These are phyloP conservation scores for Ascochyta lentis DNA, from an alignment of 2,329 filamentous ascomycete genomes.

Conservation along the genomic window DNA sequence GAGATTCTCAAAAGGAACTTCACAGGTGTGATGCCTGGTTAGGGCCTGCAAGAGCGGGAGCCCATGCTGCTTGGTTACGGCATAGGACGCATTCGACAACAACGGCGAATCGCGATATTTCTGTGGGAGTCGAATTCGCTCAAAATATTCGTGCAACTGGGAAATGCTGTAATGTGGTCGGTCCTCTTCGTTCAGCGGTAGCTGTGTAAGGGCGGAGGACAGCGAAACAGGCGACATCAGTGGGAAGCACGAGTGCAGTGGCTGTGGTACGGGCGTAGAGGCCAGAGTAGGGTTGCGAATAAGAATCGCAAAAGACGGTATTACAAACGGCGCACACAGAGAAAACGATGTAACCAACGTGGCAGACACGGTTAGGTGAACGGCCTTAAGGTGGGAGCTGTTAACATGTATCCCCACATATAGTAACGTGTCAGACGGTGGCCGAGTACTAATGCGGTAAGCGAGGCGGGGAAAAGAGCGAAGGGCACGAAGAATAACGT, in stretches of 20 bases:
- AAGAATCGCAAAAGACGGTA: too few species aligned
- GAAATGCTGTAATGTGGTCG: conserved; percentile 8
- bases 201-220: conserved; percentile 7
- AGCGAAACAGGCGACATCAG: neutral
- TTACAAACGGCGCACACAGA: too few species aligned
- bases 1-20: conserved; percentile 19
- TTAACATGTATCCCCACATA: too few species aligned
- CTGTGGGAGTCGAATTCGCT: conserved; percentile 6
- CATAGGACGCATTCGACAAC: conserved; percentile 3
- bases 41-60: conserved; percentile 16
- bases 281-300: too few species aligned
- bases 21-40: conserved; percentile 5
- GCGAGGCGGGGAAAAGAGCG: too few species aligned
- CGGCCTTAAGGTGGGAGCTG: too few species aligned
- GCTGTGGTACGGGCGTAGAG: too few species aligned
- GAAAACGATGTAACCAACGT: too few species aligned
- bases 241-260: neutral
- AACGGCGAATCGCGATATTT: conserved; percentile 10
- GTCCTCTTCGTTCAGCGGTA: conserved; percentile 12
- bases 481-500: too few species aligned
- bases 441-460: too few species aligned
- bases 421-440: too few species aligned
- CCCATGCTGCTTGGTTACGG: conserved; percentile 9
- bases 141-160: conserved; percentile 15
- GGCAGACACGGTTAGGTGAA: too few species aligned